Evolutionary conservation across 768 basidiomycete genomes (phyloP), one percentile per base, ranked within the genome.

Genomic region (Pulveroboletus frians): DNA sequence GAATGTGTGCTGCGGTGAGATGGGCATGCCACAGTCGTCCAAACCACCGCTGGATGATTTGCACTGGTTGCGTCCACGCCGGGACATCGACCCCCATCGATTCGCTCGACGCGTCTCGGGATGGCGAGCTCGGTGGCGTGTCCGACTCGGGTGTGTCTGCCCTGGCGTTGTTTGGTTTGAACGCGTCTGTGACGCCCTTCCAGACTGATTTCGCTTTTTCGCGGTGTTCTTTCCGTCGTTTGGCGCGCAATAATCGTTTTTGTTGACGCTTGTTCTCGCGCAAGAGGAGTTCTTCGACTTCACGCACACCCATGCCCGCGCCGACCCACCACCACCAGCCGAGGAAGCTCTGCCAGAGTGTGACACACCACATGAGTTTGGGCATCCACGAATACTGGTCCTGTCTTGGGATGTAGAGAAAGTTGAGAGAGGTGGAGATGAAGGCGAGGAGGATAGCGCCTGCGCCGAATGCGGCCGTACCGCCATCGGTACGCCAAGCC

Each of bases 311-410:
- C 75, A 87, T 90, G 5, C 92, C 88, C 2, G 87, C 82, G n/a
- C 93, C 93, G 13, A 92, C 92, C 92, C 92, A 97, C 93, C 93
- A 97, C 93, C 93, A 97, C 91, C 92, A 97, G 0, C 90, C 92
- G 18, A 96, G 69, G 69, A 94, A 95, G 67, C 83, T 91, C 74
- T 99, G 96, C 96, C 96, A 99, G 17, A 98, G 78, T 10, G 97
- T 81, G 43, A 96, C 83, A 8, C 88, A 84, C 83, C 92, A 94
- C 68, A 92, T 81, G 45, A 97, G 74, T 20, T 84, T 81, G 1
- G 92, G 89, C 49, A 97, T 76, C 96, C 96, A 98, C n/a, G 81
- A 73, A 54, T 89, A 88, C 58, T 91, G 83, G 53, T 95, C 87
- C 60, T 88, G 83, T 46, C 73, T 73, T 9, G 85, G 84, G 34